Conservation (phyloP, 306 rosid genomes). For the Glycyrrhiza uralensis region DNA sequence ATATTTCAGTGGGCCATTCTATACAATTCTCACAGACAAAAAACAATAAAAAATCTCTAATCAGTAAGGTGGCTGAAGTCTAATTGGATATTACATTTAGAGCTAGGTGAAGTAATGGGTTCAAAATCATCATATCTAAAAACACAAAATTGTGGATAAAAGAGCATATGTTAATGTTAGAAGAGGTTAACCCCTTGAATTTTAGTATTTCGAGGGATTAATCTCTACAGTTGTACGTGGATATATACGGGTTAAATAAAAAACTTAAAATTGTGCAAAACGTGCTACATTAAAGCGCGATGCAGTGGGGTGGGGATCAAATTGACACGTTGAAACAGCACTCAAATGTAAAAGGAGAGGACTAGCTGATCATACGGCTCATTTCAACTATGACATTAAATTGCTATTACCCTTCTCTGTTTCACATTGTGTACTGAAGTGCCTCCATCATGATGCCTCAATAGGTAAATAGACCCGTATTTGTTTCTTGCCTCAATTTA, state of each 20-base stretch:
- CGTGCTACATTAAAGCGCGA: background rate
- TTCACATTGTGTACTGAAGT: background rate
- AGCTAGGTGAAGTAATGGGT: background rate
- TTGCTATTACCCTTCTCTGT: background rate
- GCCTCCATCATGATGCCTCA: background rate
- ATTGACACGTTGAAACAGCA: too few species aligned
- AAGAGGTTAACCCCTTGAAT: too few species aligned
- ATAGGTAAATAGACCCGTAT: background rate
- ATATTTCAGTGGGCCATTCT: background rate
- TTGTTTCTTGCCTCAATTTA: background rate
- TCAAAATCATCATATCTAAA: background rate
- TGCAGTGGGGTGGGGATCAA: background rate
- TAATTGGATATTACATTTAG: background rate
- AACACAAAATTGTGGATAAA: too few species aligned
- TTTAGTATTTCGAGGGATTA: too few species aligned
- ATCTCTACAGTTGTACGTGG: too few species aligned
- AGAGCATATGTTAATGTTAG: too few species aligned
- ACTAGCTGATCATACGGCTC: constrained; percentile 7
- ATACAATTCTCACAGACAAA: background rate
- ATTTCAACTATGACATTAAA: constrained; percentile 5
- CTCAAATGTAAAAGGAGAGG: background rate
- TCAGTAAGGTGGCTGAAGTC: background rate
- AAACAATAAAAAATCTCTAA: background rate
- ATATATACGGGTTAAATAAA: too few species aligned
- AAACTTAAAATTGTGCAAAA: background rate